Conservation (phyloP, 2,329 filamentous ascomycete genomes). For the Hypoxylon sp. region DNA sequence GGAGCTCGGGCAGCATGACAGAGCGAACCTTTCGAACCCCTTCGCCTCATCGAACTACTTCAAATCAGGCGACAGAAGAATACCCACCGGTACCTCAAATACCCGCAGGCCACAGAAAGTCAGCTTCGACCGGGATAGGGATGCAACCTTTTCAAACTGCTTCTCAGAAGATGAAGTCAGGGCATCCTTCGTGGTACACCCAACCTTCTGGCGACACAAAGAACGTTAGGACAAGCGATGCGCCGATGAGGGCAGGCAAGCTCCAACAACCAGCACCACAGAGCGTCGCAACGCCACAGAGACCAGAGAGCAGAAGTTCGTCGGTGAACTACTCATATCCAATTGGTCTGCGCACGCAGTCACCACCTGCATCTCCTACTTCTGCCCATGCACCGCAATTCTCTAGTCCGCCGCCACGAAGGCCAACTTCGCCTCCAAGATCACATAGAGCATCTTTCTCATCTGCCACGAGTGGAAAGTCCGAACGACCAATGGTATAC, state of each 20-base stretch:
- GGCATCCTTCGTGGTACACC: slow-evolving; percentile 62
- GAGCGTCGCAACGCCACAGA: slow-evolving; percentile 51
- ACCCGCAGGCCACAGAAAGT: slow-evolving; percentile 58
- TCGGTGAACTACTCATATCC: slow-evolving; percentile 72
- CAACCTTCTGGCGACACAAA: slow-evolving; percentile 58
- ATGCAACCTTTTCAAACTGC: slow-evolving; percentile 65
- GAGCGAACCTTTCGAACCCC: slow-evolving; percentile 87
- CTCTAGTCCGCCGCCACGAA: slow-evolving; percentile 32
- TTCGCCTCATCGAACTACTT: slow-evolving; percentile 67
- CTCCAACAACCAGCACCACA: slow-evolving; percentile 49
- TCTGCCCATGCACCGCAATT: slow-evolving; percentile 38
- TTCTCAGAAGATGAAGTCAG: slow-evolving; percentile 62
- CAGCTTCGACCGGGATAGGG: slow-evolving; percentile 57
- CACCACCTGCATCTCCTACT: slow-evolving; percentile 53
- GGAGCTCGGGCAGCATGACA: slow-evolving; percentile 85
- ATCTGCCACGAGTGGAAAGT: slow-evolving; percentile 31
- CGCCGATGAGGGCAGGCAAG: slow-evolving; percentile 54
- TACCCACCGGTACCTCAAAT: slow-evolving; percentile 82
- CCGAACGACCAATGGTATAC: slow-evolving; percentile 62
- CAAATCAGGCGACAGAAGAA: slow-evolving; percentile 55
- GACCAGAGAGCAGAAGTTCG: slow-evolving; percentile 61
- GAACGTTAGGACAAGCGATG: slow-evolving; percentile 61
- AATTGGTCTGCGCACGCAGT: slow-evolving; percentile 56
- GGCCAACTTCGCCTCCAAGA: slow-evolving; percentile 37
- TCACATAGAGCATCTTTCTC: slow-evolving; percentile 44